These are phyloP conservation scores for Vanrija pseudolonga DNA, from an alignment of 1,284 basidiomycete genomes.

Conservation along the genomic window DNA sequence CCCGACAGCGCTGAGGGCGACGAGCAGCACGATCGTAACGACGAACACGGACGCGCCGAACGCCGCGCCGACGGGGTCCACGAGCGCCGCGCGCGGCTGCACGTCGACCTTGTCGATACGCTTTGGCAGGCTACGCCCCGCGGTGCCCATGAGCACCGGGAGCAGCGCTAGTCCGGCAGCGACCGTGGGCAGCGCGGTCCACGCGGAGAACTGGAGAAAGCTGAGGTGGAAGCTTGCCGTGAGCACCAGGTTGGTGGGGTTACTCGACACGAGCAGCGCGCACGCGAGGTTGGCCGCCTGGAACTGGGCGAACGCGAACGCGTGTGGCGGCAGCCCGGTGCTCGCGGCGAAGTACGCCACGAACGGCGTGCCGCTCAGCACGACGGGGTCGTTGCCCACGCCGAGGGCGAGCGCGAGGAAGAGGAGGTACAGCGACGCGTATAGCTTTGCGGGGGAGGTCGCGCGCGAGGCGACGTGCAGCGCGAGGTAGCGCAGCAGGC, in stretches of 20 bases:
- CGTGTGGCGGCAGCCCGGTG: slow-evolving; percentile 52
- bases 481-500: slow-evolving; percentile 78
- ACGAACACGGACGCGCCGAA: slow-evolving; percentile 55
- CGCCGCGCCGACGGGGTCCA: slow-evolving; percentile 55
- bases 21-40: slow-evolving; percentile 57
- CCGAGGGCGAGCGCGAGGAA: slow-evolving; percentile 73
- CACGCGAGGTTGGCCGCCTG: slow-evolving; percentile 70
- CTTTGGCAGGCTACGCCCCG: slow-evolving; percentile 41
- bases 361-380: slow-evolving; percentile 76
- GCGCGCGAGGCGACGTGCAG: slow-evolving; percentile 80
- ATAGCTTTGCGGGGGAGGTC: slow-evolving; percentile 58
- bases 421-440: slow-evolving; percentile 73
- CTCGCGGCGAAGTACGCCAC: slow-evolving; percentile 64
- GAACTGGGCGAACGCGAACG: slow-evolving; percentile 68
- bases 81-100: slow-evolving; percentile 51
- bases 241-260: slow-evolving; percentile 54
- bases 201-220: slow-evolving; percentile 49
- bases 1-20: slow-evolving; percentile 57
- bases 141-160: slow-evolving; percentile 38
- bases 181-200: slow-evolving; percentile 48
- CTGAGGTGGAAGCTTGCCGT: slow-evolving; percentile 49
- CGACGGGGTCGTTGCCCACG: slow-evolving; percentile 86
- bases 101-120: slow-evolving; percentile 32
- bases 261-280: slow-evolving; percentile 51
- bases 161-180: slow-evolving; percentile 42